These are phyloP conservation scores for Beauveria australis DNA, from an alignment of 2,329 filamentous ascomycete species.

Conservation along the genomic window DNA sequence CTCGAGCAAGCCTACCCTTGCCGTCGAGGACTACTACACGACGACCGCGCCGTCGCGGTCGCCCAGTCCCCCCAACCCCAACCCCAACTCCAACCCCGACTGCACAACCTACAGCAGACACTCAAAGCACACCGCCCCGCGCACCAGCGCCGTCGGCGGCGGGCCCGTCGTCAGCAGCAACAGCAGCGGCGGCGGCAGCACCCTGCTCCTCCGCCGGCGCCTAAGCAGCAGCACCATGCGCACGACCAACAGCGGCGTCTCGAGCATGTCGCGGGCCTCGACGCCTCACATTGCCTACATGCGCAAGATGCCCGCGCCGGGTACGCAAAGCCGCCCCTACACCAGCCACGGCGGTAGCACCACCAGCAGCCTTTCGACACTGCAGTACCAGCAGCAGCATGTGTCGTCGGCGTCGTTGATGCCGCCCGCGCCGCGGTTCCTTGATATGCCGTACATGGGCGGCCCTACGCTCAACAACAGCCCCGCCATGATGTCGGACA, in stretches of 20 bases:
- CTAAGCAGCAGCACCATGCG: not conserved
- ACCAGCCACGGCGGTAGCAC: not conserved
- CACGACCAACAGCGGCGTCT: not conserved
- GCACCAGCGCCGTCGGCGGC: not conserved
- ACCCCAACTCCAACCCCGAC: too few species aligned
- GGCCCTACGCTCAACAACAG: not conserved
- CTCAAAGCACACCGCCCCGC: not conserved
- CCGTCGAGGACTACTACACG: not conserved
- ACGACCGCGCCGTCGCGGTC: not conserved
- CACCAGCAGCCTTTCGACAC: not conserved
- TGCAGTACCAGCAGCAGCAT: not conserved
- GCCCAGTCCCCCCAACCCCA: not conserved
- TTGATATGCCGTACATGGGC: not conserved
- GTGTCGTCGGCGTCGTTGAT: not conserved
- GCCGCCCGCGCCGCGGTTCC: not conserved
- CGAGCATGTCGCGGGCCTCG: not conserved
- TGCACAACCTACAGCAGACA: too few species aligned
- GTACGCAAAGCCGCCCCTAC: not conserved
- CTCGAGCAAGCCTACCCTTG: not conserved
- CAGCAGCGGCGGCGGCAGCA: not conserved
- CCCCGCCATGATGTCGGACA: not conserved
- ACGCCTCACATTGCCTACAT: not conserved
- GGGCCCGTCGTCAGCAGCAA: not conserved
- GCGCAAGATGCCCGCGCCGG: not conserved
- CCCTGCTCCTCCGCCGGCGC: not conserved